phyloP scores from a whole-genome alignment of 495 filamentous ascomycete genomes.

The Parachaetomium inaequale region DNA sequence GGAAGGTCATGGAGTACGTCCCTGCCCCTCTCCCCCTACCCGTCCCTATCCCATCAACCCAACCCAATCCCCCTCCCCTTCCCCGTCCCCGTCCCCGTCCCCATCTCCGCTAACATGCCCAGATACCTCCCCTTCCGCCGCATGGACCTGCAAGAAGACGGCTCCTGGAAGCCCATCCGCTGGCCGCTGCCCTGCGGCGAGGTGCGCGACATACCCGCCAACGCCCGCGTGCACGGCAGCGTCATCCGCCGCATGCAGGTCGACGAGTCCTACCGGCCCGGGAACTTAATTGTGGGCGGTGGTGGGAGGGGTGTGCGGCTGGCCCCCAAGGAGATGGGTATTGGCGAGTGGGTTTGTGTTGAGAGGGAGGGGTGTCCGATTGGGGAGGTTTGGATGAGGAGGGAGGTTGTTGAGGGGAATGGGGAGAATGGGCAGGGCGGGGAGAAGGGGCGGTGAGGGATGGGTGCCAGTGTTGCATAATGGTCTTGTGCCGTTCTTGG shows the following conservation, averaged over 20 bases:
- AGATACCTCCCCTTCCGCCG: constrained; percentile 73
- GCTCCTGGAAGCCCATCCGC: constrained; percentile 74
- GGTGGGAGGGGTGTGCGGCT: constrained; percentile 62
- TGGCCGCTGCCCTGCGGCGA: constrained; percentile 81
- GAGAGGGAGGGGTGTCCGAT: constrained; percentile 61
- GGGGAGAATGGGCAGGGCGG: not conserved
- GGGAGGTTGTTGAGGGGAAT: constrained; percentile 19
- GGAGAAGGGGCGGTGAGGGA: not conserved
- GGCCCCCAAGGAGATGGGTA: constrained; percentile 61
- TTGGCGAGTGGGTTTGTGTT: constrained; percentile 69
- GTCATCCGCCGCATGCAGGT: constrained; percentile 70
- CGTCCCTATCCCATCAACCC: not conserved
- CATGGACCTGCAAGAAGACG: constrained; percentile 72
- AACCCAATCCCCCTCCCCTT: not conserved
- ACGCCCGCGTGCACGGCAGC: constrained; percentile 67
- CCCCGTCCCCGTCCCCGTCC: not conserved
- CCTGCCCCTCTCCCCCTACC: not conserved
- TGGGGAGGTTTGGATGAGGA: constrained; percentile 57
- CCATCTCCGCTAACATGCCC: not conserved
- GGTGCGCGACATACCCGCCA: constrained; percentile 71
- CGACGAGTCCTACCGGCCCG: constrained; percentile 65
- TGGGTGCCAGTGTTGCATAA: too few relatives aligned
- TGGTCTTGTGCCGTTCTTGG: too few relatives aligned
- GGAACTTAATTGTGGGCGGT: constrained; percentile 77
- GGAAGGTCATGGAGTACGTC: constrained; percentile 73